phyloP scores from a whole-genome alignment of 2,329 filamentous ascomycete genomes.

The Penicillium occitanis region DNA sequence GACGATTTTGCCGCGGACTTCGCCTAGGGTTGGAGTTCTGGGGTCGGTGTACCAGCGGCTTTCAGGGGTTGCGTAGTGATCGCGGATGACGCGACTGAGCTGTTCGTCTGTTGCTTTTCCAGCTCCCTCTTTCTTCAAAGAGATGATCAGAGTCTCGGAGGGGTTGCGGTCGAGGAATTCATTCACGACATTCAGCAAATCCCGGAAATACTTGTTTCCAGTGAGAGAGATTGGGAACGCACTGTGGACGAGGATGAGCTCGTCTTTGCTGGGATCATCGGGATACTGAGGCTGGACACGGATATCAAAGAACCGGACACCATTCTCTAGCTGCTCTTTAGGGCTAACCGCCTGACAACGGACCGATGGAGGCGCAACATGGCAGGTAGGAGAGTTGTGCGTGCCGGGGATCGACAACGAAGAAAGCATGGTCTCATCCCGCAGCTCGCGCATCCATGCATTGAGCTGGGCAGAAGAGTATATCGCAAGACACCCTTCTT shows the following conservation, averaged over 20 bases:
- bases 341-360: constrained; percentile 84
- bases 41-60: constrained; percentile 77
- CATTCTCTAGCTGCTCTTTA: constrained; percentile 77
- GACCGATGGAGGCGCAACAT: constrained; percentile 84
- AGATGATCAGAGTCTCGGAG: constrained; percentile 79
- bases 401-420: constrained; percentile 89
- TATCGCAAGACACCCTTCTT: constrained; percentile 58
- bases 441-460: constrained; percentile 78
- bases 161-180: constrained; percentile 75
- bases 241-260: constrained; percentile 80
- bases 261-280: constrained; percentile 59
- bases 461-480: constrained; percentile 69
- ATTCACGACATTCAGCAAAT: constrained; percentile 69
- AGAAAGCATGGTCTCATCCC: constrained; percentile 70
- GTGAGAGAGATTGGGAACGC: constrained; percentile 85
- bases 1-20: constrained; percentile 78
- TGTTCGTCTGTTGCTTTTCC: constrained; percentile 78
- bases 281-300: constrained; percentile 68
- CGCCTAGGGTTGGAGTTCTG: constrained; percentile 72
- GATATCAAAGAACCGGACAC: constrained; percentile 91
- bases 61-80: constrained; percentile 63
- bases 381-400: constrained; percentile 86
- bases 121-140: constrained; percentile 85
- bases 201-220: constrained; percentile 74
- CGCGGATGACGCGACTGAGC: constrained; percentile 69